Conservation (phyloP, 495 filamentous ascomycete species). For the Tuber microsphaerosporum region DNA sequence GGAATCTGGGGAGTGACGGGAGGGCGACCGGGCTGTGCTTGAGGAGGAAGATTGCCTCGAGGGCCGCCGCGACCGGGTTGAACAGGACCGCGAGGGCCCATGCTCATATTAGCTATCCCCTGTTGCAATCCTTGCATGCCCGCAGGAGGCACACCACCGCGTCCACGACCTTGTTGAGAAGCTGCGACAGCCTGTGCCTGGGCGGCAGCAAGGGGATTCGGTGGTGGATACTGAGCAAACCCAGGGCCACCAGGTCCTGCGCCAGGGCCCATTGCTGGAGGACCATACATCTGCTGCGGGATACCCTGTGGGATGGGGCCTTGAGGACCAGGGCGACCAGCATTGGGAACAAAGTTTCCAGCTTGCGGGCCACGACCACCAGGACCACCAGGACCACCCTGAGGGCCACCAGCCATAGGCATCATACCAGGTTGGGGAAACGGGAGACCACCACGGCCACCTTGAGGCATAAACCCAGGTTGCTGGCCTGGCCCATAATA, state of each 20-base stretch:
- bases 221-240: constrained; percentile 43
- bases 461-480: constrained; percentile 62
- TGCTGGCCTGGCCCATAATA: constrained; percentile 85
- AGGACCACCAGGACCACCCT: constrained; percentile 56
- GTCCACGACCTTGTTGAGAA: constrained; percentile 30
- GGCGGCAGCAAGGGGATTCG: constrained; percentile 33
- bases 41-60: constrained; percentile 24
- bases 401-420: constrained; percentile 75
- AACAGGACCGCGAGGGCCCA: constrained; percentile 41
- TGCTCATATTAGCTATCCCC: constrained; percentile 31
- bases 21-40: constrained; percentile 24
- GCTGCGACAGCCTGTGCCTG: constrained; percentile 34
- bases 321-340: constrained; percentile 57
- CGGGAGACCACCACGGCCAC: constrained; percentile 72
- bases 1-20: constrained; percentile 36
- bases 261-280: constrained; percentile 36
- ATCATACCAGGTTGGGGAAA: constrained; percentile 84
- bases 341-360: constrained; percentile 45
- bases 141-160: constrained; percentile 30
- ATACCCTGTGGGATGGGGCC: constrained; percentile 47
- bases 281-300: constrained; percentile 43
- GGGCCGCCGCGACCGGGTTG: constrained; percentile 35
- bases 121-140: constrained; percentile 31
- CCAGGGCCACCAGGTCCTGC: constrained; percentile 36
- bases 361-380: constrained; percentile 46